Percentiles rank a stretch among this genome's conserved stretches.
These are phyloP conservation scores for Tylopilus intermedius DNA, from an alignment of 768 basidiomycete species.

Conservation along the genomic window DNA sequence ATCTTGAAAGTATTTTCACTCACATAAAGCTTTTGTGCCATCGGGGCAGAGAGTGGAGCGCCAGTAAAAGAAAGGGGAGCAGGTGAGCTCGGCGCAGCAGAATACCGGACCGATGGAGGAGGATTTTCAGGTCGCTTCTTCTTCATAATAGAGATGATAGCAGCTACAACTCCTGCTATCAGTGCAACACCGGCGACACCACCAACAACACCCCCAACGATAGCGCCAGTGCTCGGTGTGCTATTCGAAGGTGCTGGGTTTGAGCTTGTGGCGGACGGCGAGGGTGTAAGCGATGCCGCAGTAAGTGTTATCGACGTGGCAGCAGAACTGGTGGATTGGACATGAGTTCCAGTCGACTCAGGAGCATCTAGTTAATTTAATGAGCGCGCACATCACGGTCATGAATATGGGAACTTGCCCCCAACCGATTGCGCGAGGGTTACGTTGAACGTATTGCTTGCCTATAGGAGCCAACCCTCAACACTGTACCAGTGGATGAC, in stretches of 20 bases:
- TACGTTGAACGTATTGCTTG: not conserved
- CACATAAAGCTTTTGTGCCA: constrained; percentile 29
- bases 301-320: no score
- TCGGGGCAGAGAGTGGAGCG: constrained; percentile 12
- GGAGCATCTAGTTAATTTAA: not conserved
- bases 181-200: constrained; percentile 28
- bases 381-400: not conserved
- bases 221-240: no score
- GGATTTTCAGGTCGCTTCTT: constrained; percentile 21
- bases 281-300: no score
- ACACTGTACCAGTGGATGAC: not conserved
- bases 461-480: not conserved
- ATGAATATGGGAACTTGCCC: not conserved
- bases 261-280: no score
- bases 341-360: constrained; percentile 2
- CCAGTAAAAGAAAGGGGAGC: constrained; percentile 6
- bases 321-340: constrained; percentile 22
- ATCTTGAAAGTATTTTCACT: constrained; percentile 1
- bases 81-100: not conserved
- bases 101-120: constrained; percentile 16
- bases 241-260: no score
- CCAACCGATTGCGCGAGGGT: not conserved
- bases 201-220: not conserved
- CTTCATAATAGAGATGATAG: constrained; percentile 36
- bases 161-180: constrained; percentile 28